A percentile compares a stretch with the other conserved stretches of the same genome.
These are phyloP conservation scores for Alliaria petiolata DNA, from an alignment of 345 rosid species.

Conservation along the genomic window DNA sequence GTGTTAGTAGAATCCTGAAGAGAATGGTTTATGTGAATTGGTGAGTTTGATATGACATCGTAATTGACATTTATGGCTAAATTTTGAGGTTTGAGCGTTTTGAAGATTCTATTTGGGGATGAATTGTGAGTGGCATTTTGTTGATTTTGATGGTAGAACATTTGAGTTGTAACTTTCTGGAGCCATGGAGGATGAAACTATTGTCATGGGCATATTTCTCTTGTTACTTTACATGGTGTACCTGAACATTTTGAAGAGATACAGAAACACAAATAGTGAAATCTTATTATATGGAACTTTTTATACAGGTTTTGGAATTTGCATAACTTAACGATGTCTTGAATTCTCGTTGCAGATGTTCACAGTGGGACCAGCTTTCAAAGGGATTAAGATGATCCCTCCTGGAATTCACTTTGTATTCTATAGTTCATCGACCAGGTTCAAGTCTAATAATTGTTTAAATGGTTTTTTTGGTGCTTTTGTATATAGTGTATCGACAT, in stretches of 20 bases:
- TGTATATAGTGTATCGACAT: not conserved
- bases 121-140: not conserved
- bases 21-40: not conserved
- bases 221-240: not conserved
- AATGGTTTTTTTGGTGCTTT: not conserved
- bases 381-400: slow-evolving; percentile 96
- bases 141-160: too few relatives aligned
- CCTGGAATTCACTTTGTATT: slow-evolving; percentile 85
- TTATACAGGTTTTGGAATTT: too few relatives aligned
- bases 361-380: slow-evolving; percentile 66
- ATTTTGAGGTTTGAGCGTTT: not conserved
- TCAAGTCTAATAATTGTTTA: not conserved
- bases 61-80: too few relatives aligned
- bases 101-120: not conserved
- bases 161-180: not conserved
- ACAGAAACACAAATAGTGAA: not conserved
- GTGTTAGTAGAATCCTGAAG: not conserved
- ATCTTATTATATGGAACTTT: too few relatives aligned
- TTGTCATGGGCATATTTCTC: too few relatives aligned
- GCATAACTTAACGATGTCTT: not conserved
- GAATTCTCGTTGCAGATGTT: slow-evolving; percentile 47
- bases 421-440: slow-evolving; percentile 83
- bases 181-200: not conserved
- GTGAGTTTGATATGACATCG: not conserved
- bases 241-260: not conserved